Evolutionary conservation across 164 flowering plant species (phyloP), one percentile per base, ranked within the genome.

Genomic region (Platanus orientalis): DNA sequence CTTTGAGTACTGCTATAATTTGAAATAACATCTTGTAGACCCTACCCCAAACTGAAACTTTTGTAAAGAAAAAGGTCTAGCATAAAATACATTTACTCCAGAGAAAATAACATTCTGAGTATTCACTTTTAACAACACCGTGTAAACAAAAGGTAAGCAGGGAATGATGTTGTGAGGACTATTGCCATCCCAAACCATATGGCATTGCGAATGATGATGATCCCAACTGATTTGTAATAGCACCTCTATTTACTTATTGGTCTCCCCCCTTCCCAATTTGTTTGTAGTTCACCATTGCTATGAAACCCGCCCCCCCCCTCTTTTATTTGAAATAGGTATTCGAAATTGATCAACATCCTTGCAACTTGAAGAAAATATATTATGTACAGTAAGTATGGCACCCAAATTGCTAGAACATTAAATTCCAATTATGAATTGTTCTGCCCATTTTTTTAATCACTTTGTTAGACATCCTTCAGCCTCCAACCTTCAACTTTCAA

Each of bases 151-250:
- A 83, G 61, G 79, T 60, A 0, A 92, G 89, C 30, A 83, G 62
- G 7, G 83, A 75, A 58, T 76, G 78, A 67, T 69, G 83, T 61
- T 79, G 89, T 83, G 92, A 54, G 80, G 62, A 62, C 79, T 81
- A 79, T 81, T 71, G 39, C 83, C 81, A 74, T 92, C 95, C 69
- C n/a, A 92, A 73, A 76, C 96, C 80, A 71, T 83, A 86, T 2
- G 96, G 88, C 51, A 97, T 85, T 24, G 88, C 88, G 45, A 94
- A 86, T 30, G 96, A 87, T 13, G 94, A 77, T 20, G 81, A 89
- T 56, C 88, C 98, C 75, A 90, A 73, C 61, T 81, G 89, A 68
- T 93, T 90, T 21, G 78, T 76, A 29, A 72, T 25, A 12, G 71
- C 56, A 58, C 78, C 74, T 75, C 78, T 83, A 57, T 69, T 80